A percentile compares a stretch with the other conserved stretches of the same genome.
Evolutionary conservation across 805 yeast genomes (phyloP).

Genomic region (Ogataea haglerorum): DNA sequence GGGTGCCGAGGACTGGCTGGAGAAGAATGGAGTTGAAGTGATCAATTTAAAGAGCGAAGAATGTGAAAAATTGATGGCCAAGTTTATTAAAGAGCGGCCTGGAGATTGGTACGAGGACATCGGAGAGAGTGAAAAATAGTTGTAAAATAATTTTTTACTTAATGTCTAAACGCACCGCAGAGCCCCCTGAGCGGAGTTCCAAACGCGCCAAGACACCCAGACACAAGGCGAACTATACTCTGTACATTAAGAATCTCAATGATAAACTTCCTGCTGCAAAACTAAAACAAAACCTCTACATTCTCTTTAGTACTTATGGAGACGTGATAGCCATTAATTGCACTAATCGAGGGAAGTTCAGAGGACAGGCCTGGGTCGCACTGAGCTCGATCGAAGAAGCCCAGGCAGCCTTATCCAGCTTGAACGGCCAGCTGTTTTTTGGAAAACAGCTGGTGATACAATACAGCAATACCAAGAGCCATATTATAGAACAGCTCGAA

Average conservation of each 20-base stretch:
- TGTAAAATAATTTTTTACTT: background rate
- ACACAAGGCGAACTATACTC: conserved; percentile 35
- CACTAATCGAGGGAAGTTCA: conserved; percentile 39
- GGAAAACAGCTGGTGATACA: conserved; percentile 48
- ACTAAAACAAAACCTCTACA: conserved; percentile 51
- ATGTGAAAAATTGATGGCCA: conserved; percentile 69
- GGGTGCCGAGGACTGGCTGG: conserved; percentile 80
- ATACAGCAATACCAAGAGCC: conserved; percentile 37
- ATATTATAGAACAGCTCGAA: conserved; percentile 21
- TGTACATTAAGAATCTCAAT: conserved; percentile 58
- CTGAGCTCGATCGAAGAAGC: conserved; percentile 50
- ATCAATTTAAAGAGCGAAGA: conserved; percentile 54
- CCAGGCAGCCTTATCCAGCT: conserved; percentile 43
- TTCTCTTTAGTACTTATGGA: conserved; percentile 61
- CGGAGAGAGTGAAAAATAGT: conserved; percentile 37
- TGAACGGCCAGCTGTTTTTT: conserved; percentile 49
- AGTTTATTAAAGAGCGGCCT: conserved; percentile 77
- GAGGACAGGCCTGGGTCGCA: conserved; percentile 69
- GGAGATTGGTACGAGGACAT: conserved; percentile 80
- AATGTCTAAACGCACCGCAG: conserved; percentile 8
- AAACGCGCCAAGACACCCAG: conserved; percentile 5
- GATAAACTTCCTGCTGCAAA: conserved; percentile 46
- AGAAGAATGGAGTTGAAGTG: conserved; percentile 67
- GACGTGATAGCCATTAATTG: conserved; percentile 53
- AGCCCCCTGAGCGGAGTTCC: background rate